phyloP scores from a whole-genome alignment of 805 yeast genomes.

The Sugiyamaella chiloensis region DNA sequence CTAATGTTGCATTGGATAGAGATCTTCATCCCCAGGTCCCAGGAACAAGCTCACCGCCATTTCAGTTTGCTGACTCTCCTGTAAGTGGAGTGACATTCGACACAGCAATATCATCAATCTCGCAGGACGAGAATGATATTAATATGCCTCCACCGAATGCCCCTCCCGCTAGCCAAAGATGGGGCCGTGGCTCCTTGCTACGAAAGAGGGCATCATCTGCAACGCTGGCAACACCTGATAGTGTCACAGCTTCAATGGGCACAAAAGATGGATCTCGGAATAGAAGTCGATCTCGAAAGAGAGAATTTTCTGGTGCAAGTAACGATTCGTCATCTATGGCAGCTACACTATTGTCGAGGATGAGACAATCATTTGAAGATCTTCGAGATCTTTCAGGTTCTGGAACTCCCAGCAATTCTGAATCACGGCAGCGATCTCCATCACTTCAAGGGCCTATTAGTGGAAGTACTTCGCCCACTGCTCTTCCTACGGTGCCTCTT shows the following conservation, averaged over 20 bases:
- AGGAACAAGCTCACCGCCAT: background rate
- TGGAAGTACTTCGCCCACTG: background rate
- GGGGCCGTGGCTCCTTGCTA: constrained; percentile 1
- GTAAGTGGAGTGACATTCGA: background rate
- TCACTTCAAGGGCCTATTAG: background rate
- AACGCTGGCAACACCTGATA: background rate
- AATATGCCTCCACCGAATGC: background rate
- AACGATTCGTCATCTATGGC: background rate
- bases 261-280: background rate
- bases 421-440: background rate
- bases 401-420: background rate
- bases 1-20: background rate
- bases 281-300: background rate
- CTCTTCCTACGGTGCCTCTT: background rate
- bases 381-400: constrained; percentile 4
- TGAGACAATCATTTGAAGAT: constrained; percentile 19
- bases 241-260: background rate
- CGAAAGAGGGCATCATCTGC: background rate
- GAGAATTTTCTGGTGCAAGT: background rate
- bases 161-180: background rate
- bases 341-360: constrained; percentile 12
- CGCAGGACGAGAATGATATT: background rate
- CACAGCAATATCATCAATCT: background rate
- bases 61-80: background rate
- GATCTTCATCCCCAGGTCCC: background rate